Evolutionary conservation across 1,284 basidiomycete species (phyloP).

Genomic region (Acaromyces ingoldii): DNA sequence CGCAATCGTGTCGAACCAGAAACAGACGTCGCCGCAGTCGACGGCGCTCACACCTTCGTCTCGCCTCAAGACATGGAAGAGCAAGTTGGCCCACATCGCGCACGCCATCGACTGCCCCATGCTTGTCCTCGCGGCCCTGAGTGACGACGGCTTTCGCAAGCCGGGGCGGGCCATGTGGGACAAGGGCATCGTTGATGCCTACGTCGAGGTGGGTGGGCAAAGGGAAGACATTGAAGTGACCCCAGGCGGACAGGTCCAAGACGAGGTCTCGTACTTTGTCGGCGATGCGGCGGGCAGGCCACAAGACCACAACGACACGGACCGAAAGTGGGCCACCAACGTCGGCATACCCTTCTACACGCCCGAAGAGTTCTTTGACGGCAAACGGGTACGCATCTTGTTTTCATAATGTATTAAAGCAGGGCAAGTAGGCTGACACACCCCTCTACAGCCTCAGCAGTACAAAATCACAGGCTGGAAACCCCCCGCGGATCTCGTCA

Average conservation of each 20-base stretch:
- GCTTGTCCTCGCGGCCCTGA: constrained; percentile 31
- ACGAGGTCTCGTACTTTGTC: constrained; percentile 32
- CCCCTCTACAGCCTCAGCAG: not conserved
- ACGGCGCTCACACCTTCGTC: not conserved
- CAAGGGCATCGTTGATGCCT: constrained; percentile 10
- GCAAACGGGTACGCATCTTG: constrained; percentile 4
- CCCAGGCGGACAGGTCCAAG: no score
- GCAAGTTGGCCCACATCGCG: constrained; percentile 28
- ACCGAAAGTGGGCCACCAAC: constrained; percentile 47
- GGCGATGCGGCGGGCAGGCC: constrained; percentile 45
- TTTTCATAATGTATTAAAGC: no score
- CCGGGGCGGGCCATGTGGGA: constrained; percentile 36
- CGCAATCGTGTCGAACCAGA: constrained; percentile 36
- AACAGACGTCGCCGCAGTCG: constrained; percentile 18
- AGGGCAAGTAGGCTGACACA: no score
- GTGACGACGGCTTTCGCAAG: constrained; percentile 39
- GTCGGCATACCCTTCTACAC: constrained; percentile 40
- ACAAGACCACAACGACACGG: constrained; percentile 39
- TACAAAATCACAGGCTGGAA: constrained; percentile 6
- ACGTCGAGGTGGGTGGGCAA: constrained; percentile 13
- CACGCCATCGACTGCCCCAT: constrained; percentile 27
- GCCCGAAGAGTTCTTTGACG: constrained; percentile 44
- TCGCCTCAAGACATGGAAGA: constrained; percentile 22
- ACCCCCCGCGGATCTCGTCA: no score
- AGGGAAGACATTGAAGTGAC: constrained; percentile 14